Percentiles rank a stretch among this genome's conserved stretches.
Conservation (phyloP, 768 basidiomycete species). For the Butyriboletus loyo region DNA sequence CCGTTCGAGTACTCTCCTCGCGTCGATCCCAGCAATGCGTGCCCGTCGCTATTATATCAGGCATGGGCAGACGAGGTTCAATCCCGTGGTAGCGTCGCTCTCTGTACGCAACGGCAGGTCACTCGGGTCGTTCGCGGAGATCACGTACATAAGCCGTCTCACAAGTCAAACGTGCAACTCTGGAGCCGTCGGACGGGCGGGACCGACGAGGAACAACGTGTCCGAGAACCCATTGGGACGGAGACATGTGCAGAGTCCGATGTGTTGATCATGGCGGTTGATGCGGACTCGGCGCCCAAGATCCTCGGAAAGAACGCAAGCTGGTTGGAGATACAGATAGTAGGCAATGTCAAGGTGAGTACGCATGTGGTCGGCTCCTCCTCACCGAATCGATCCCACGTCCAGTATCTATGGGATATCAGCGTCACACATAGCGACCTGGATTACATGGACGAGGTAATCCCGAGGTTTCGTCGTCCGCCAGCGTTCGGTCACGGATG, state of each 20-base stretch:
- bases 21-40: conserved; percentile 4
- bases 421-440: background rate
- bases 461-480: background rate
- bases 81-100: background rate
- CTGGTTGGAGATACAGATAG: background rate
- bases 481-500: background rate
- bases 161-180: background rate
- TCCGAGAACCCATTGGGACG: background rate
- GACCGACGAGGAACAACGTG: background rate
- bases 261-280: conserved; percentile 6
- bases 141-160: background rate
- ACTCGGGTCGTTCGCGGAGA: background rate
- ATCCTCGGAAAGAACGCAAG: background rate
- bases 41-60: conserved; percentile 5
- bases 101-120: background rate
- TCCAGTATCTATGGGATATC: background rate
- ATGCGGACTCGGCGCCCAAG: conserved; percentile 7
- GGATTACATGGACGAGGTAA: background rate
- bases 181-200: conserved; percentile 1
- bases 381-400: background rate
- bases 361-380: no score
- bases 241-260: conserved; percentile 1
- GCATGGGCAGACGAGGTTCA: background rate
- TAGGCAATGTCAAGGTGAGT: background rate
- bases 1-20: conserved; percentile 12